Base-by-base conservation (phyloP, 2,329 filamentous ascomycete species). In the Nothophoma quercina region DNA sequence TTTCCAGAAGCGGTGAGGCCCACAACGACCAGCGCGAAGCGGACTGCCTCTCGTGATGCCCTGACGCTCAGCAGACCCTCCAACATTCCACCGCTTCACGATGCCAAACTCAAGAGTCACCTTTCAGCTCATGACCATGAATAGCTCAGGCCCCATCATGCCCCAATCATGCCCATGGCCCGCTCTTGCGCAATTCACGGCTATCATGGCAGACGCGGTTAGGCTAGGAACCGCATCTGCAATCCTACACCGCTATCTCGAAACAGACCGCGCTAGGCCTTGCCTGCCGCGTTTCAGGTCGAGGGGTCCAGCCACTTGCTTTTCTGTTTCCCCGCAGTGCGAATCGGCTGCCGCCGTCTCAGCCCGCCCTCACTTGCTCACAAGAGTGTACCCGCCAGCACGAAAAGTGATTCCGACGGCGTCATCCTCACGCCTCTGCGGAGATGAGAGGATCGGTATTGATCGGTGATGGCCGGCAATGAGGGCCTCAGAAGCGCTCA, bases 151-250 rank as follows among this genome's bases (percentile, higher is more conserved):
- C n/a, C n/a, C n/a, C n/a, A n/a, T n/a, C n/a, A n/a, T n/a, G n/a
- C n/a, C n/a, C n/a, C n/a, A n/a, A n/a, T n/a, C 29, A 32, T 8
- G 29, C 47, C 53, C 51, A 33, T 35, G 30, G 40, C 42, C 36
- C 32, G 36, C 34, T 59, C 56, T 52, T 51, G 56, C 56, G 51
- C 59, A 59, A 49, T 47, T 40, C 51, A 58, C 51, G 35, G 48
- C 45, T 44, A 38, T 45, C 42, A 45, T 43, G 42, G 54, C 59
- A 54, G 51, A 57, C 50, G 42, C 43, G 56, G 56, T 56, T 59
- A 62, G 59, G 42, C 56, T 53, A 62, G 59, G 59, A 57, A 62
- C 59, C 41, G 46, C 48, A 48, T 43, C 56, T 57, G 51, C 54
- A 62, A 38, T 48, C 32, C 43, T 28, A 53, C 50, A 53, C 50